Conservation (phyloP, 2,329 filamentous ascomycete species). For the Triangularia verruculosa region DNA sequence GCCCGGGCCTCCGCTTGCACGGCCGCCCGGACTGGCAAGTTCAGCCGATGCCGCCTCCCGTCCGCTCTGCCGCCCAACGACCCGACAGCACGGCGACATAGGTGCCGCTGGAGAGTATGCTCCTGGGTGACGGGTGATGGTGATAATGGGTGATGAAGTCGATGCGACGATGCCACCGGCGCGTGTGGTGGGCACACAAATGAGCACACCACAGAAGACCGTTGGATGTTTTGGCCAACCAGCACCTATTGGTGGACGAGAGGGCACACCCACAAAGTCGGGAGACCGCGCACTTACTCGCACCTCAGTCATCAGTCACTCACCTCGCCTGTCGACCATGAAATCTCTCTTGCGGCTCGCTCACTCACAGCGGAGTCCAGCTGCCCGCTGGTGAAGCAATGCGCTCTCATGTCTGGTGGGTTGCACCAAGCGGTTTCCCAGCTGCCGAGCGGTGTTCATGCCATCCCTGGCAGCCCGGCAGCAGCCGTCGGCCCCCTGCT, state of each 20-base stretch:
- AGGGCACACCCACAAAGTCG: not conserved
- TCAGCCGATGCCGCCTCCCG: not conserved
- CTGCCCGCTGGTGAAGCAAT: not conserved
- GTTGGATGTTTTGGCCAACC: not conserved
- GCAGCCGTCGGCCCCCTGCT: not conserved
- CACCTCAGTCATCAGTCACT: no score
- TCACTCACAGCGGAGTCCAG: not conserved
- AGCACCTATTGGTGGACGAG: no score
- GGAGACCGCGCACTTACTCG: not conserved
- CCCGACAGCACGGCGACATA: not conserved
- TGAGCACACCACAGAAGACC: no score
- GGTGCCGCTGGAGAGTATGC: not conserved
- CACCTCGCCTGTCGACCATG: not conserved
- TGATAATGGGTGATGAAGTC: not conserved
- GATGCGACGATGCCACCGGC: not conserved
- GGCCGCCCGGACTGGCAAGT: not conserved
- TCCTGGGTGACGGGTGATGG: not conserved
- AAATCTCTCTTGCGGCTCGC: not conserved
- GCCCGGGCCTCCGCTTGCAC: not conserved
- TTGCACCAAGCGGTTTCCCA: not conserved
- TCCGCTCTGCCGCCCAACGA: not conserved
- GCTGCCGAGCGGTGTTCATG: not conserved
- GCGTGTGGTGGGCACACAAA: not conserved
- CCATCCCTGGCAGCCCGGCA: not conserved
- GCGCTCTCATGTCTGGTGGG: not conserved